Evolutionary conservation across 2,329 filamentous ascomycete species (phyloP).

Genomic region (Pseudocercospora crystallina): DNA sequence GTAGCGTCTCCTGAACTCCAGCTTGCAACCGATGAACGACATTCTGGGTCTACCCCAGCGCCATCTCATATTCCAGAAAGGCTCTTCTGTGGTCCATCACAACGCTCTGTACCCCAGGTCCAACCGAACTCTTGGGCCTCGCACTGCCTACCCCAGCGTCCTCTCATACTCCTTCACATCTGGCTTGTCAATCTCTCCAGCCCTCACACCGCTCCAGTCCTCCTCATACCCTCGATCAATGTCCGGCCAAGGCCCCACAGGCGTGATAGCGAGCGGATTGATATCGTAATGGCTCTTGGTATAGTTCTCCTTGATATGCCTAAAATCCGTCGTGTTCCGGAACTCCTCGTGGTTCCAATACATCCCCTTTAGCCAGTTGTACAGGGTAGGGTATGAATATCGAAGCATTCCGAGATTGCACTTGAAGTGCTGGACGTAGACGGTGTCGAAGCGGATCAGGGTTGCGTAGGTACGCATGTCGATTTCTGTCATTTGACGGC

Average conservation of each 20-base stretch:
- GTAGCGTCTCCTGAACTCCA: no score
- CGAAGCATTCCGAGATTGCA: constrained; percentile 62
- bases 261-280: constrained; percentile 63
- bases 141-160: constrained; percentile 18
- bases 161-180: constrained; percentile 37
- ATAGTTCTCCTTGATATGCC: constrained; percentile 68
- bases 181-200: constrained; percentile 50
- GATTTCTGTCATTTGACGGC: constrained; percentile 57
- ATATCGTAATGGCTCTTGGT: constrained; percentile 61
- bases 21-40: no score
- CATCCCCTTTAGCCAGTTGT: constrained; percentile 61
- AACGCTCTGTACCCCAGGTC: no score
- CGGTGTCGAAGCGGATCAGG: constrained; percentile 59
- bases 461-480: constrained; percentile 60
- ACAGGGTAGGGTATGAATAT: constrained; percentile 57
- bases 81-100: no score
- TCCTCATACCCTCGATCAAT: constrained; percentile 54
- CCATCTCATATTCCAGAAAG: no score
- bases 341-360: constrained; percentile 60
- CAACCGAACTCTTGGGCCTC: no score
- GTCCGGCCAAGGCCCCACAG: constrained; percentile 60
- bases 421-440: constrained; percentile 68
- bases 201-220: constrained; percentile 50
- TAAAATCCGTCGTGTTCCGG: constrained; percentile 62
- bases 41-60: no score